Conservation (phyloP, 176 grass and related monocot species). For the Triticum dicoccoides region DNA sequence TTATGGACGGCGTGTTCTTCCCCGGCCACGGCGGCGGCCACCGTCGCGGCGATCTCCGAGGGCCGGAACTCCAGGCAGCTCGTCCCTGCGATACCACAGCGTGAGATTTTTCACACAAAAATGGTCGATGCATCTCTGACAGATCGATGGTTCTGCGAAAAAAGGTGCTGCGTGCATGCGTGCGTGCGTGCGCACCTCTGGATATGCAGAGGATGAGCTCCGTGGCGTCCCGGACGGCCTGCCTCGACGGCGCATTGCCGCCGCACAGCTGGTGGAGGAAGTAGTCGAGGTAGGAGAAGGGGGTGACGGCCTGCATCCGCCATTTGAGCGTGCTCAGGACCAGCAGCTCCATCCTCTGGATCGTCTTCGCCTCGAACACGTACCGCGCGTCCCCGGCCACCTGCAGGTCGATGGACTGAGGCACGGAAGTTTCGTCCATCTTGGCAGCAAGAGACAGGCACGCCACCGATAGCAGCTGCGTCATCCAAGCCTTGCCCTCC, state of each 20-base stretch:
- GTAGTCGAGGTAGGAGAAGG: slow-evolving; percentile 90
- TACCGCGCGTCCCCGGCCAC: slow-evolving; percentile 66
- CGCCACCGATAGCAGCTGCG: slow-evolving; percentile 82
- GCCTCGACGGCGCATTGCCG: slow-evolving; percentile 39
- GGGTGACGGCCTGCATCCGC: slow-evolving; percentile 96
- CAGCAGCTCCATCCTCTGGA: slow-evolving; percentile 96
- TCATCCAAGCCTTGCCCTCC: slow-evolving; percentile 86
- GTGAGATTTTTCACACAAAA: background rate
- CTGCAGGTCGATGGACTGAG: slow-evolving; percentile 78
- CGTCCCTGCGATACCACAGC: slow-evolving; percentile 39
- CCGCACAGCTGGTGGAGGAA: slow-evolving; percentile 74
- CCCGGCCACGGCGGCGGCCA: slow-evolving; percentile 48
- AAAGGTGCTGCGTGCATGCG: background rate
- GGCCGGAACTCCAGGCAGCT: slow-evolving; percentile 64
- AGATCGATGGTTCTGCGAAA: background rate
- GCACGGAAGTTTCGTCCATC: slow-evolving; percentile 86
- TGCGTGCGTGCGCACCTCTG: slow-evolving; percentile 43
- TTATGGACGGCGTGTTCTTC: slow-evolving; percentile 33
- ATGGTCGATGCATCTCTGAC: background rate
- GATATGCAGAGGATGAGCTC: slow-evolving; percentile 58
- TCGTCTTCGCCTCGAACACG: slow-evolving; percentile 91
- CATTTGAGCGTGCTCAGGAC: slow-evolving; percentile 88
- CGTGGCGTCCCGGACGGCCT: background rate
- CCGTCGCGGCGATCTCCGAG: slow-evolving; percentile 75
- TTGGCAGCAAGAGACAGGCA: slow-evolving; percentile 96